Evolutionary conservation across 108 stramenopile species (phyloP).

Genomic region (Nitzschia sp.): DNA sequence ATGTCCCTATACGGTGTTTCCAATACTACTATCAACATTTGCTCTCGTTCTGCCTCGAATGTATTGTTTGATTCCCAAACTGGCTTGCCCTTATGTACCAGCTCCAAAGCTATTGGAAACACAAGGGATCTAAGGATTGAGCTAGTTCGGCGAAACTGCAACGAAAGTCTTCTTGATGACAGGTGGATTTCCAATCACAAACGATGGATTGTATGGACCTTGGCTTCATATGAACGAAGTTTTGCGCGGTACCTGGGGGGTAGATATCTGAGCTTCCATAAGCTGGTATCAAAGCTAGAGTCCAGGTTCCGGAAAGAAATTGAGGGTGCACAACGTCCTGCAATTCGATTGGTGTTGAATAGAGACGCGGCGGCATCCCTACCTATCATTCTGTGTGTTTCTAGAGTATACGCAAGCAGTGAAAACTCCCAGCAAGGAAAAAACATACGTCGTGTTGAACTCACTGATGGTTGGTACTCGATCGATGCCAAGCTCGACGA

Average conservation of each 20-base stretch:
- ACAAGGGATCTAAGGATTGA: too few relatives aligned
- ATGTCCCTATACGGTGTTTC: too few relatives aligned
- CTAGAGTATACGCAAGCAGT: constrained; percentile 21
- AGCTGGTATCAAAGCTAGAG: constrained; percentile 54
- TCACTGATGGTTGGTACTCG: constrained; percentile 87
- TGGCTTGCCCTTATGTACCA: constrained; percentile 27
- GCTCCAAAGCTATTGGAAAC: too few relatives aligned
- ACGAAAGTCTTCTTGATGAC: constrained; percentile 40
- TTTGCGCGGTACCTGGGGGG: constrained; percentile 55
- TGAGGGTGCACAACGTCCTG: constrained; percentile 49
- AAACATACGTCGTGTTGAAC: constrained; percentile 34
- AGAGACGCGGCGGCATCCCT: constrained; percentile 56
- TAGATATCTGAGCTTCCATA: constrained; percentile 54
- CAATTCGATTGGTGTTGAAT: constrained; percentile 75
- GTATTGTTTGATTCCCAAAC: constrained; percentile 16
- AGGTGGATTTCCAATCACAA: constrained; percentile 76
- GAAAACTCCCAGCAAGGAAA: not conserved
- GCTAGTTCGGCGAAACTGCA: constrained; percentile 22
- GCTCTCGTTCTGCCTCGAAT: not conserved
- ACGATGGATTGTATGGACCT: constrained; percentile 80
- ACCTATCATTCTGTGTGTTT: constrained; percentile 65
- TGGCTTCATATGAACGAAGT: constrained; percentile 71
- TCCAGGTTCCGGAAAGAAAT: constrained; percentile 69
- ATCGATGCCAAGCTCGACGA: constrained; percentile 58
- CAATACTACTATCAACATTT: too few relatives aligned